Base-by-base conservation (phyloP, 2,329 filamentous ascomycete species). In the Macrophomina phaseolina region DNA sequence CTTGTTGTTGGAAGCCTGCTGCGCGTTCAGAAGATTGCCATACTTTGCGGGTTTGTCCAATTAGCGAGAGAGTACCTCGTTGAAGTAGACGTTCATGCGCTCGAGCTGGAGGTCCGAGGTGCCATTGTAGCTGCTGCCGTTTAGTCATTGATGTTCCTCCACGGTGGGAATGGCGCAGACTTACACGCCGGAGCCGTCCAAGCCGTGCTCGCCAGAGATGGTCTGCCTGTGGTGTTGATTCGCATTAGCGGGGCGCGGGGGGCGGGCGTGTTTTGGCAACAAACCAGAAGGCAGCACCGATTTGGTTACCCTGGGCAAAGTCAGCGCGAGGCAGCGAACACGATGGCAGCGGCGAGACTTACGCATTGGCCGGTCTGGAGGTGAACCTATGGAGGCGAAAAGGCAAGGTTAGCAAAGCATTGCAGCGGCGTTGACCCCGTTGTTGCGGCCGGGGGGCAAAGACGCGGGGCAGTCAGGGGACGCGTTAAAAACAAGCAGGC, bases 51-150 rank as follows among this genome's bases (percentile, higher is more conserved):
- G 48, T 36, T 32, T 53, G 63, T 60, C 68, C 58, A 12, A 46
- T 71, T 69, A 66, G 65, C 60, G 65, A 62, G 18, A 66, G 55
- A 58, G 71, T 81, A 91, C 89, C 87, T 97, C 94, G 83, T 93
- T 93, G 91, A 98, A 97, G 89, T 98, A 97, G 83, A 98, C 94
- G 83, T 94, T 99, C 94, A 99, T 97, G 79, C 95, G 94, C 91
- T 99, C 95, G 76, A 98, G 90, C 89, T 99, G 95, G 81, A 98
- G 93, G 84, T 98, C 95, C 52, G 94, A 98, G 75, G 92, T 94
- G 81, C 95, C 95, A 83, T 96, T 96, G 90, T 98, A 98, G 76
- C 92, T 95, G 75, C 70, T 53, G 18, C 55, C 4, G 46, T 70
- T 76, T 72, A 78, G 73, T 72, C 48, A 70, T 67, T 53, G 70